These are phyloP conservation scores for Paramyrothecium roridum DNA, from an alignment of 2,329 filamentous ascomycete species.

Conservation along the genomic window DNA sequence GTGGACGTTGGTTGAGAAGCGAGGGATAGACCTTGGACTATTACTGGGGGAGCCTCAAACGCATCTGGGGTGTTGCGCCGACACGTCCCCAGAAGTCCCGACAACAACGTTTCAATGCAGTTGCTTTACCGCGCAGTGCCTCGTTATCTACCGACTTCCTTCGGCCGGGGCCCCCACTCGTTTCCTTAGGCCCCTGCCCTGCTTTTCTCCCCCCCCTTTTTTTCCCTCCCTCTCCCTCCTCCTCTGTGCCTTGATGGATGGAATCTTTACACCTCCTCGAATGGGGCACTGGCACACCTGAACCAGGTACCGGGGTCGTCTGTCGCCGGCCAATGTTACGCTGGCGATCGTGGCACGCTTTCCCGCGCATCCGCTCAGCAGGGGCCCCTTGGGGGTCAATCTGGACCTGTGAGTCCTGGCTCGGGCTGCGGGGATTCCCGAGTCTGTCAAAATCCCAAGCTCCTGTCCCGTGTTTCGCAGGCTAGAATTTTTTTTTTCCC, in stretches of 20 bases:
- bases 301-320: not conserved
- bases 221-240: not conserved
- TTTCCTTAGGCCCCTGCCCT: not conserved
- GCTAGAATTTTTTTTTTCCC: too few species aligned
- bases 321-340: not conserved
- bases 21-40: too few species aligned
- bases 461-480: too few species aligned
- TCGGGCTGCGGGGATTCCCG: not conserved
- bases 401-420: not conserved
- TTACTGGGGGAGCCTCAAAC: too few species aligned
- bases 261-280: too few species aligned
- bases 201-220: not conserved
- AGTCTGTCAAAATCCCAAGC: not conserved
- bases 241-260: too few species aligned
- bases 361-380: not conserved
- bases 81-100: not conserved
- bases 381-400: not conserved
- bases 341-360: not conserved
- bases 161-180: not conserved
- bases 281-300: not conserved
- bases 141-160: too few species aligned
- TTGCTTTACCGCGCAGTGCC: not conserved
- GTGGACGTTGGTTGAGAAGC: too few species aligned
- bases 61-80: not conserved
- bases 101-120: not conserved